Conservation (phyloP, 768 basidiomycete species). For the Hypholoma fasciculare region DNA sequence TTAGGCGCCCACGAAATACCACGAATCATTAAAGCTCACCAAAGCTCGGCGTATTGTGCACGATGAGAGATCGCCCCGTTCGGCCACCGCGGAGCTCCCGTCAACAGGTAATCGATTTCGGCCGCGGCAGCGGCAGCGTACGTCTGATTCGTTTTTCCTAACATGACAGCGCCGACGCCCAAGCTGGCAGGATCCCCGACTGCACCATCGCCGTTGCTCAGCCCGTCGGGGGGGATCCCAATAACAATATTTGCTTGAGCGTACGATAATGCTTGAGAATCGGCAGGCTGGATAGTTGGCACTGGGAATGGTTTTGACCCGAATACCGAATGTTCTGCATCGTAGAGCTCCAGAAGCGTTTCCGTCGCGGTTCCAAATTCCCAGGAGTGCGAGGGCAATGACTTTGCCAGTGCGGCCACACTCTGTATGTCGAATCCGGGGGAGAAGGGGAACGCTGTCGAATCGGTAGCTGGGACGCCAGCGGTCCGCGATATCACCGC, state of each 20-base stretch:
- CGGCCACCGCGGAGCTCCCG: constrained; percentile 33
- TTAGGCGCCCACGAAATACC: not conserved
- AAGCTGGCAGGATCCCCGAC: constrained; percentile 49
- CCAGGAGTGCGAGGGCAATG: constrained; percentile 47
- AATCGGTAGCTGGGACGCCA: not conserved
- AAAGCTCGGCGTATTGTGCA: constrained; percentile 35
- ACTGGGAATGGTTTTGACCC: constrained; percentile 35
- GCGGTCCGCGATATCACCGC: not conserved
- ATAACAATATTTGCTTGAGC: constrained; percentile 37
- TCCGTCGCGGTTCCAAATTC: constrained; percentile 44
- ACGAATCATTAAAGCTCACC: constrained; percentile 28
- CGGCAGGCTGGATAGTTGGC: constrained; percentile 17
- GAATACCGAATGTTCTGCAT: constrained; percentile 40
- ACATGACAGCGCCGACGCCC: constrained; percentile 44
- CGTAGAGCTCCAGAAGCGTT: constrained; percentile 43
- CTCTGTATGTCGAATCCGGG: constrained; percentile 41
- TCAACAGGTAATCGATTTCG: constrained; percentile 33
- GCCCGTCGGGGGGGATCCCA: constrained; percentile 31
- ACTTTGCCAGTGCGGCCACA: constrained; percentile 31
- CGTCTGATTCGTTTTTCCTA: constrained; percentile 35
- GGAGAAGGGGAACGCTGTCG: constrained; percentile 26
- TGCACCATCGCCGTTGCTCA: constrained; percentile 40
- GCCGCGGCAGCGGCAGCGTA: constrained; percentile 32
- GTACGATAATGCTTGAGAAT: constrained; percentile 33
- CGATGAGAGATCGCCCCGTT: constrained; percentile 52